These are phyloP conservation scores for Aspergillus coremiiformis DNA, from an alignment of 495 filamentous ascomycete genomes.

Conservation along the genomic window DNA sequence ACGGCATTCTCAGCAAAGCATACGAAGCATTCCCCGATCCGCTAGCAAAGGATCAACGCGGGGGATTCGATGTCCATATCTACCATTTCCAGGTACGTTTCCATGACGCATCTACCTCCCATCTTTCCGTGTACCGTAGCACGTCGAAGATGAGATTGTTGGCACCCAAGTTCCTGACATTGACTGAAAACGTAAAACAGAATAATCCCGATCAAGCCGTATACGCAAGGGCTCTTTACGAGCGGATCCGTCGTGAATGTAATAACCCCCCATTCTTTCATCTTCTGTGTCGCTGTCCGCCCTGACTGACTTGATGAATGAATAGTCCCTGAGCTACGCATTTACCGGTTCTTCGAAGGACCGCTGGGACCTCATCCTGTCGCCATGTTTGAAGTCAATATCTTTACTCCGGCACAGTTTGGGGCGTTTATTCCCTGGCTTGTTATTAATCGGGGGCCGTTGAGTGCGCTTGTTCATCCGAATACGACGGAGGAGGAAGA, in stretches of 20 bases:
- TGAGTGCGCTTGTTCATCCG: conserved; percentile 74
- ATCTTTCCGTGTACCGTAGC: not conserved
- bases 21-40: conserved; percentile 61
- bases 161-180: too few relatives aligned
- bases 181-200: too few relatives aligned
- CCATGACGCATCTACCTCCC: not conserved
- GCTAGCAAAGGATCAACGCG: conserved; percentile 50
- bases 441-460: conserved; percentile 71
- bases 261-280: conserved; percentile 14
- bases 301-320: too few relatives aligned
- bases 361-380: conserved; percentile 78
- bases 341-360: conserved; percentile 69
- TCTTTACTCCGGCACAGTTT: conserved; percentile 80
- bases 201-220: conserved; percentile 51
- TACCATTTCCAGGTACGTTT: conserved; percentile 56
- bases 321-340: conserved; percentile 73
- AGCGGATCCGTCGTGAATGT: conserved; percentile 78
- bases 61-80: conserved; percentile 72
- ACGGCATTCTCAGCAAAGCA: conserved; percentile 49
- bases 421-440: conserved; percentile 85
- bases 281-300: not conserved
- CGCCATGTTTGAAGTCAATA: conserved; percentile 86
- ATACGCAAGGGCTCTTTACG: conserved; percentile 65
- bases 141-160: too few relatives aligned
- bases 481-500: conserved; percentile 57